These are phyloP conservation scores for Astrocystis sublimbata DNA, from an alignment of 495 filamentous ascomycete species.

Conservation along the genomic window DNA sequence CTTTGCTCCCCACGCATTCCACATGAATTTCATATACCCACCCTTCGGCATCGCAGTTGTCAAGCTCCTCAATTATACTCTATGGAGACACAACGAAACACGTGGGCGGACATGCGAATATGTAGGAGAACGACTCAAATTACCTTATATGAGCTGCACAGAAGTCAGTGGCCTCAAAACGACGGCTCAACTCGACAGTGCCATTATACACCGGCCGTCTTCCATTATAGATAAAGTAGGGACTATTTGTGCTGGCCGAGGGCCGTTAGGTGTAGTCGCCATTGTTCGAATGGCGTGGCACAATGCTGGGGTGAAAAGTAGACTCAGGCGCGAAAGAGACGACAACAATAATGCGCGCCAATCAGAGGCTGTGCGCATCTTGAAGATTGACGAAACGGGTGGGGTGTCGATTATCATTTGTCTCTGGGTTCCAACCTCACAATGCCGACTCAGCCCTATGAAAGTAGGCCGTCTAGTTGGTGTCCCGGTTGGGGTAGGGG, in stretches of 20 bases:
- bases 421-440: conserved; percentile 13
- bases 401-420: conserved; percentile 20
- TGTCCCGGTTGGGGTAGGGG: conserved; percentile 11
- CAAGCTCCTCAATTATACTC: no score
- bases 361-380: conserved; percentile 22
- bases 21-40: no score
- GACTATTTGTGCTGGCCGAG: no score
- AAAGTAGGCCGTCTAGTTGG: conserved; percentile 1
- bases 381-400: conserved; percentile 12
- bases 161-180: no score
- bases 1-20: no score
- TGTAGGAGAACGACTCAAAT: no score
- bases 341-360: conserved; percentile 16
- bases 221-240: neutral
- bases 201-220: neutral
- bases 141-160: no score
- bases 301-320: neutral
- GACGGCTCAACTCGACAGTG: neutral
- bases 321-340: neutral
- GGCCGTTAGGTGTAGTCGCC: no score
- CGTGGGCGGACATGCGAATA: no score
- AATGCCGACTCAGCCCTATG: conserved; percentile 22
- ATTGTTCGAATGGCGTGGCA: neutral
- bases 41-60: no score
- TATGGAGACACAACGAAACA: no score